Base-by-base conservation (phyloP, 805 yeast species). In the Ogataea parapolymorpha region DNA sequence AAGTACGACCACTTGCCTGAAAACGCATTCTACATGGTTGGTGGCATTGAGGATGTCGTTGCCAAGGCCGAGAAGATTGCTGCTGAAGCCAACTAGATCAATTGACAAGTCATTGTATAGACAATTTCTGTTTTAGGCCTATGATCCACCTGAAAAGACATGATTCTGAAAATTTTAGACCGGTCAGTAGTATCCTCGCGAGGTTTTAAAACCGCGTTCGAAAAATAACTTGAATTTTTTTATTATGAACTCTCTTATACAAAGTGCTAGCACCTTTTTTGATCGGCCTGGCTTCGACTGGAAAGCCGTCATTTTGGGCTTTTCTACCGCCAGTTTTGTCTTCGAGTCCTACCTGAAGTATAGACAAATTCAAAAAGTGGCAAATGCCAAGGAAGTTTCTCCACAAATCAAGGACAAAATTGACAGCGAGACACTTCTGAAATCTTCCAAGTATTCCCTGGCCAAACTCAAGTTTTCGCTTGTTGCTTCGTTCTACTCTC, bases 11-110 rank as follows among this genome's bases (percentile, higher is more conserved):
- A 84, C 78, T 82, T 93, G 66, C 99, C 99, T 70, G 99, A 93
- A 80, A 86, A 84, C 70, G 99, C 99, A 64, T 93, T 93, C 95
- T 93, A 93, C 77, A 93, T 93, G 99, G 99, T 93, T 74, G 99
- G 99, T 79, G 96, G 96, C 79, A 90, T 93, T 66, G 97, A 90
- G 71, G 99, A 93, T 74, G 99, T 82, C 62, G 73, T 89, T 70
- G 95, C 97, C 68, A 93, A 93, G 83, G 98, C 97, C 68, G 98
- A 93, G 77, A 90, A 91, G 80, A 74, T 93, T 71, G 98, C 98
- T 73, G 80, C 95, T 70, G 96, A 88, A 71, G 76, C 88, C 62
- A 80, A 80, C 66, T 81, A 80, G 65, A 39, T 39, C 42, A 46
- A 18, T 44, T 37, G 41, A 37, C 35, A 37, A 29, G 39, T 41